Conservation (phyloP, 345 rosid genomes). For the Syzygium aromaticum region DNA sequence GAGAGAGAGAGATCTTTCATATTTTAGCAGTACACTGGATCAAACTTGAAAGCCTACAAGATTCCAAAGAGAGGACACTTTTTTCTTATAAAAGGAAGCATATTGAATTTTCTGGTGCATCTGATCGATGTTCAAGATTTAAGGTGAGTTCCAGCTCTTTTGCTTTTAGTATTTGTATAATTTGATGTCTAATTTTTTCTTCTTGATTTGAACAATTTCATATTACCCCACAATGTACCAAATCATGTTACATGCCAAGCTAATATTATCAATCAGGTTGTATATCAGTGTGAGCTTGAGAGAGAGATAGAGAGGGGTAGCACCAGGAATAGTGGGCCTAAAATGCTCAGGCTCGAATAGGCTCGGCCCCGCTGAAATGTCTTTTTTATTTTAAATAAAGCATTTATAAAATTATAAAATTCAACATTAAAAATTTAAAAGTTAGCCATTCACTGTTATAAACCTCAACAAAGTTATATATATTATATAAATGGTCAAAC, state of each 20-base stretch:
- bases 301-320: not conserved
- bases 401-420: not conserved
- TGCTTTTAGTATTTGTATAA: not conserved
- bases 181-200: not conserved
- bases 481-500: not conserved
- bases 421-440: not conserved
- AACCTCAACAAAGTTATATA: not conserved
- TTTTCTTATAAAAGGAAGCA: not conserved
- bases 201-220: not conserved
- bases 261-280: not conserved
- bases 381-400: not conserved
- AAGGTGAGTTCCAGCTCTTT: not conserved
- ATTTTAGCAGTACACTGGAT: not conserved
- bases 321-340: not conserved
- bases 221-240: fast-evolving
- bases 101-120: not conserved
- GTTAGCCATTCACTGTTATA: not conserved
- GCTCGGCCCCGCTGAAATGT: not conserved
- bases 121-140: not conserved
- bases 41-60: not conserved
- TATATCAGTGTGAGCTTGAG: fast-evolving
- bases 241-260: not conserved
- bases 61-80: not conserved
- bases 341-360: not conserved
- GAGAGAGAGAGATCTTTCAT: not conserved